These are phyloP conservation scores for Paraphaeosphaeria sporulosa DNA, from an alignment of 2,329 filamentous ascomycete species.

Conservation along the genomic window DNA sequence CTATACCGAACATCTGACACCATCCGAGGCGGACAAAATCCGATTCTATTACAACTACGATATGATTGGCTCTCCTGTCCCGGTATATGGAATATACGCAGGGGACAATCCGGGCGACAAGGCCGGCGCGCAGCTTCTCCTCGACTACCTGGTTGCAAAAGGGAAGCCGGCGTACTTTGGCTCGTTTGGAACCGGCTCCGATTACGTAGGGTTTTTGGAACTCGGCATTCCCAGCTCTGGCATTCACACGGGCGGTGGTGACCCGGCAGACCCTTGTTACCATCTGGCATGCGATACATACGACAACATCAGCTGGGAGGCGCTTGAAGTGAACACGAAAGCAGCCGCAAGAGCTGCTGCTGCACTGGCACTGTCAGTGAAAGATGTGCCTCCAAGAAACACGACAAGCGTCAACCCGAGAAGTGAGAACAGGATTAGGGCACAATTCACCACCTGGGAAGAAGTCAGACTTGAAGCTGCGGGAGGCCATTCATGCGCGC, in stretches of 20 bases:
- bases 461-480: conserved; percentile 6
- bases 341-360: conserved; percentile 18
- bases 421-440: conserved; percentile 8
- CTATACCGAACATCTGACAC: conserved; percentile 64
- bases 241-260: conserved; percentile 44
- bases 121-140: conserved; percentile 45
- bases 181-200: conserved; percentile 41
- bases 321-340: conserved; percentile 45
- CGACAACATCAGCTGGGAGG: conserved; percentile 41
- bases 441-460: conserved; percentile 5
- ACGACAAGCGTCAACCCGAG: conserved; percentile 3
- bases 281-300: conserved; percentile 47
- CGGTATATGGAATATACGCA: conserved; percentile 19
- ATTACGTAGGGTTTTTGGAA: conserved; percentile 45
- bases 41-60: conserved; percentile 75
- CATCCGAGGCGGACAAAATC: conserved; percentile 68
- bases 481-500: conserved; percentile 8
- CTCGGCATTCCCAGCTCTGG: conserved; percentile 48
- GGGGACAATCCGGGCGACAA: conserved; percentile 45
- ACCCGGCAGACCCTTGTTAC: conserved; percentile 46
- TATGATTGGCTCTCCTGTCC: conserved; percentile 53
- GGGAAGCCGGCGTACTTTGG: conserved; percentile 37
- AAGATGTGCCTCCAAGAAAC: conserved; percentile 7
- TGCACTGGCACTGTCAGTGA: conserved; percentile 1
- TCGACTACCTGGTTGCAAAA: conserved; percentile 36